phyloP scores from a whole-genome alignment of 129 eudicot genomes.

The Lactuca sativa region DNA sequence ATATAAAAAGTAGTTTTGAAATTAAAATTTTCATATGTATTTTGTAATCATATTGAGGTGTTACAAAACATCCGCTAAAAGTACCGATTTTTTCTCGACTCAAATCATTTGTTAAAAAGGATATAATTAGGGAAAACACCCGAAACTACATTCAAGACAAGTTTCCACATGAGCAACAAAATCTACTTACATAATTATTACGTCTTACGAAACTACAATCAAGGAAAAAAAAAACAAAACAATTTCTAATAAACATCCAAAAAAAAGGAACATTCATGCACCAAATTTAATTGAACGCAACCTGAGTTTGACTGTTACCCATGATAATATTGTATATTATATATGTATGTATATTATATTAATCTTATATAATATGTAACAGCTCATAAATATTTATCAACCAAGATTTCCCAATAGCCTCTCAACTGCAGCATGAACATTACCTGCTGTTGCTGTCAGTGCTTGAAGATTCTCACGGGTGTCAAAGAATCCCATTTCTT shows the following conservation, averaged over 20 bases:
- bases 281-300: conserved; percentile 21
- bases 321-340: conserved; percentile 15
- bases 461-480: conserved; percentile 70
- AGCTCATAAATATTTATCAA: conserved; percentile 31
- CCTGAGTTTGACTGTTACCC: conserved; percentile 24
- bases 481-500: conserved; percentile 87
- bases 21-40: too few species aligned
- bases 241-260: conserved; percentile 24
- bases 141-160: not conserved
- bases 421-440: conserved; percentile 82
- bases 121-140: not conserved
- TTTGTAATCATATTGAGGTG: too few species aligned
- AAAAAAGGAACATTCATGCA: conserved; percentile 33
- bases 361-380: conserved; percentile 20
- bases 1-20: too few species aligned
- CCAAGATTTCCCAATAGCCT: conserved; percentile 71
- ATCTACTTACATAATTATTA: conserved; percentile 32
- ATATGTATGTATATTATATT: conserved; percentile 22
- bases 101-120: too few species aligned
- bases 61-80: too few species aligned
- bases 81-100: too few species aligned
- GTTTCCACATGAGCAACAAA: conserved; percentile 8
- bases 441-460: conserved; percentile 70
- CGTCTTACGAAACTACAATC: not conserved
- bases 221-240: conserved; percentile 11